These are phyloP conservation scores for Termitomyces titanicus DNA, from an alignment of 768 basidiomycete genomes.

Conservation along the genomic window DNA sequence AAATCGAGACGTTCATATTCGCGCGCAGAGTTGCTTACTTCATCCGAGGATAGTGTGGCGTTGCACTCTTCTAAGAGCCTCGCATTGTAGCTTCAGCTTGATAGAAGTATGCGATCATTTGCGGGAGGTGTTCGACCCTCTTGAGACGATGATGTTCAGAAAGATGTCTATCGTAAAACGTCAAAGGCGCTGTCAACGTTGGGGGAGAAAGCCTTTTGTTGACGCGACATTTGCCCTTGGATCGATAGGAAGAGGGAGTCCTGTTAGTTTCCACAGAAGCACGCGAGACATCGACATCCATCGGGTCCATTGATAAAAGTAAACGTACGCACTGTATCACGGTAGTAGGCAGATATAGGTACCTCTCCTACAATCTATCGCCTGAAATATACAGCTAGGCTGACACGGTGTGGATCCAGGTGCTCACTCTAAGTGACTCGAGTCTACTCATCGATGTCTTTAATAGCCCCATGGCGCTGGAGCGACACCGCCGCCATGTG, in stretches of 20 bases:
- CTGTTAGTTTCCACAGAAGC: background rate
- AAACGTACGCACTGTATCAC: no score
- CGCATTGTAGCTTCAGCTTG: background rate
- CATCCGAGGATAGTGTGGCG: background rate
- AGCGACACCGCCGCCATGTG: no score
- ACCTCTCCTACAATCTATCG: background rate
- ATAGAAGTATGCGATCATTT: background rate
- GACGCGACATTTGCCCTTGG: background rate
- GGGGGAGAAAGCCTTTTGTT: background rate
- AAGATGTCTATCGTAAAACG: constrained; percentile 4
- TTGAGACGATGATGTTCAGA: background rate
- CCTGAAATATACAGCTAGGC: background rate
- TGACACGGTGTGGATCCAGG: background rate
- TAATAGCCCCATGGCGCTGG: background rate
- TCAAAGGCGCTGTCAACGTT: background rate
- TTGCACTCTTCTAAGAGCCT: background rate
- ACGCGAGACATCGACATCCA: background rate
- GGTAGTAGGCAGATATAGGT: background rate
- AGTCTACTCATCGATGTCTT: background rate
- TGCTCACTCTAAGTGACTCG: background rate
- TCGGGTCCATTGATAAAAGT: background rate
- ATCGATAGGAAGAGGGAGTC: no score
- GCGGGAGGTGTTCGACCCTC: background rate
- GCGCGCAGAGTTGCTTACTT: background rate
- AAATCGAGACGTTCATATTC: background rate